These are phyloP conservation scores for Nitzschia sp. DNA, from an alignment of 108 stramenopile genomes.

Conservation along the genomic window DNA sequence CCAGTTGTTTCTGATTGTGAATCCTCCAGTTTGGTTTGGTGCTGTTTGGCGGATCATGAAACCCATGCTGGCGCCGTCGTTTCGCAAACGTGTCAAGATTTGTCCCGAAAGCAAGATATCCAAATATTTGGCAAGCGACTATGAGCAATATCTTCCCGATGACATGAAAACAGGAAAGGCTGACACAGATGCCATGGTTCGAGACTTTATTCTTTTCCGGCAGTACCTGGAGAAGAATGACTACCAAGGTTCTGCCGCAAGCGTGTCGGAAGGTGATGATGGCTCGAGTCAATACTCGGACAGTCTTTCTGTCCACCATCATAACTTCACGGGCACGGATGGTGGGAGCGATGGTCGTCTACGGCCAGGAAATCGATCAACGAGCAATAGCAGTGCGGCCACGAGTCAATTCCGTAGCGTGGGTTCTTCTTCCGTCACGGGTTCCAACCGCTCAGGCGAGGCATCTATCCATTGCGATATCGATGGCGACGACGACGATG, in stretches of 20 bases:
- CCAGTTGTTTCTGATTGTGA: conserved; percentile 54
- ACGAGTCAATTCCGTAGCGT: neutral
- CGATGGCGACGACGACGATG: conserved; percentile 5
- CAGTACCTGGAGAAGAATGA: neutral
- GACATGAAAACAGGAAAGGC: conserved; percentile 35
- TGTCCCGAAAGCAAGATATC: conserved; percentile 25
- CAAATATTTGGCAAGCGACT: conserved; percentile 29
- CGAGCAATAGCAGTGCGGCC: neutral
- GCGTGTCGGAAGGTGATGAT: neutral
- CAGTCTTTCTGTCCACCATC: neutral
- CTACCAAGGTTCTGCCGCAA: neutral
- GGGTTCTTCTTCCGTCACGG: neutral
- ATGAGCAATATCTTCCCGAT: conserved; percentile 43
- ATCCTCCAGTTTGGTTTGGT: conserved; percentile 59
- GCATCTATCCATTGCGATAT: neutral
- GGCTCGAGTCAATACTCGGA: conserved; percentile 3
- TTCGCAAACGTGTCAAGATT: conserved; percentile 48
- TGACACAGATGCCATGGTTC: conserved; percentile 32
- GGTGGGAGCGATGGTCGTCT: neutral
- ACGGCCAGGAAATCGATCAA: neutral
- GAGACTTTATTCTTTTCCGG: conserved; percentile 33
- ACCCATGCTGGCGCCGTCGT: conserved; percentile 39
- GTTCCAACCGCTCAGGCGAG: neutral
- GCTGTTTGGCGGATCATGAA: conserved; percentile 52
- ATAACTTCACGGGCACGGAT: neutral